These are phyloP conservation scores for Lichtheimia hyalospora DNA, from an alignment of 371 early-diverging fungal genomes.

Conservation along the genomic window DNA sequence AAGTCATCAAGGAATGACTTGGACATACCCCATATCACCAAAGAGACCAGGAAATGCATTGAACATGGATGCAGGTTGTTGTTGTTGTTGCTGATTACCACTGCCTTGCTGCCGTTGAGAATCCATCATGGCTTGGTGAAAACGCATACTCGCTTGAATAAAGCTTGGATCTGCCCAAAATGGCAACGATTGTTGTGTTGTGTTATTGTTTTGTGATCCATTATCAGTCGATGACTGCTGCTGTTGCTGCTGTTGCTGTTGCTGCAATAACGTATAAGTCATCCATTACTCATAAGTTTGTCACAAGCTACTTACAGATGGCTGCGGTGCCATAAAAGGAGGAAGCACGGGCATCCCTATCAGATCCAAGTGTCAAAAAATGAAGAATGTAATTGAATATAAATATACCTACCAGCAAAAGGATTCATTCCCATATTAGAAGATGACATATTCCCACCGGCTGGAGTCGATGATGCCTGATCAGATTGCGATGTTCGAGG, in stretches of 20 bases:
- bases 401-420: constrained; percentile 35
- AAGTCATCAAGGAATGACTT: neutral
- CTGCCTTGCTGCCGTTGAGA: constrained; percentile 6
- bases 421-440: constrained; percentile 29
- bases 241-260: constrained; percentile 18
- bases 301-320: too few species aligned
- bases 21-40: constrained; percentile 13
- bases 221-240: constrained; percentile 1
- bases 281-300: too few species aligned
- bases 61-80: constrained; percentile 7
- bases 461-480: neutral
- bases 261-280: too few species aligned
- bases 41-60: neutral
- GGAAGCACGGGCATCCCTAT: constrained; percentile 21
- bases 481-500: constrained; percentile 18
- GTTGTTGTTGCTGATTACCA: constrained; percentile 11
- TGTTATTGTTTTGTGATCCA: constrained; percentile 2
- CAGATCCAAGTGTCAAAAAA: constrained; percentile 3
- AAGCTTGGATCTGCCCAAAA: constrained; percentile 53
- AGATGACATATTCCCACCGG: neutral
- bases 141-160: constrained; percentile 40
- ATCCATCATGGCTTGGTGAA: constrained; percentile 39
- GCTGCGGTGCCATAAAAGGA: constrained; percentile 28
- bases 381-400: neutral
- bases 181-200: constrained; percentile 19